These are phyloP conservation scores for Rutstroemia sp. DNA, from an alignment of 2,329 filamentous ascomycete species.

Conservation along the genomic window DNA sequence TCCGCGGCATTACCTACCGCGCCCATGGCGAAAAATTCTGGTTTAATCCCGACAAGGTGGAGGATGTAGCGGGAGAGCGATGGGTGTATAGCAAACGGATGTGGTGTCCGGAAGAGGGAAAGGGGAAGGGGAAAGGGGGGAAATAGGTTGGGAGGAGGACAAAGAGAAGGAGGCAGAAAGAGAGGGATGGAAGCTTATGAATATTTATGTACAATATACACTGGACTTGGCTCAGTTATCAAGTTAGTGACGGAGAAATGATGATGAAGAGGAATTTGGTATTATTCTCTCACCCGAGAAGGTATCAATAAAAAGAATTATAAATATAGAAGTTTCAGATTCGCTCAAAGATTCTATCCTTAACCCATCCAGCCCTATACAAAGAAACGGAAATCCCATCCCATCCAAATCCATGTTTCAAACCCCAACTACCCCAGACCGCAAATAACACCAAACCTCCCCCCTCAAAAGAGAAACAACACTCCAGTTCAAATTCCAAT, in stretches of 20 bases:
- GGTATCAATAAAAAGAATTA: too few species aligned
- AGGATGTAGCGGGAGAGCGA: constrained; percentile 13
- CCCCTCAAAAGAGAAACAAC: too few species aligned
- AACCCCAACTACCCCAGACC: not conserved
- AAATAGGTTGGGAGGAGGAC: not conserved
- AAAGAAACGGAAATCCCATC: not conserved
- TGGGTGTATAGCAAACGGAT: constrained; percentile 13
- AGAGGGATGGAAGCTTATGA: too few species aligned
- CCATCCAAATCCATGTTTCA: not conserved
- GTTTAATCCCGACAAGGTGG: constrained; percentile 10
- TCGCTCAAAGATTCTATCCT: not conserved
- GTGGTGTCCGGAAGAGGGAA: constrained; percentile 9
- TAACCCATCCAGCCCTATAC: not conserved
- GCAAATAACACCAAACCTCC: not conserved
- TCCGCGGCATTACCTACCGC: constrained; percentile 11
- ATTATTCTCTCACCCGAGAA: too few species aligned
- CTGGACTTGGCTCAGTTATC: too few species aligned
- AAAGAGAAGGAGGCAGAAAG: not conserved
- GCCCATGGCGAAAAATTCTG: constrained; percentile 13
- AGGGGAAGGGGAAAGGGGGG: not conserved
- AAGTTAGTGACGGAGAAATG: too few species aligned
- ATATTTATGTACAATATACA: too few species aligned
- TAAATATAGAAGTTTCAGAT: too few species aligned
- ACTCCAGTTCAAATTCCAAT: too few species aligned
- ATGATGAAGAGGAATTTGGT: too few species aligned